phyloP scores from a whole-genome alignment of 768 basidiomycete species.

The Mycena galericulata region DNA sequence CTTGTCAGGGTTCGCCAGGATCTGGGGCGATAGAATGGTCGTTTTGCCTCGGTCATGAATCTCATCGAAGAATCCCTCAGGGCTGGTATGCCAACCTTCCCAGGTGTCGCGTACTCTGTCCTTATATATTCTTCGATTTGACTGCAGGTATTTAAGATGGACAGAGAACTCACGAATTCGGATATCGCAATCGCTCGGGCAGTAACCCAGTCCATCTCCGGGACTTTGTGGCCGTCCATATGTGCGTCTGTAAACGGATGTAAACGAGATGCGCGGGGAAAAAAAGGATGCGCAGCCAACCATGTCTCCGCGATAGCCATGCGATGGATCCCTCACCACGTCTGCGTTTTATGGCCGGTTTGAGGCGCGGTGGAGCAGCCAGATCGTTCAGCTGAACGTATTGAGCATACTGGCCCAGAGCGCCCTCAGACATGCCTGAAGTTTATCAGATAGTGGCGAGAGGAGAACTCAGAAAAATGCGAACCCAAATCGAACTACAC shows the following conservation, averaged over 20 bases:
- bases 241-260: not conserved
- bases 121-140: not conserved
- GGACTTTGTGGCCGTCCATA: conserved; percentile 5
- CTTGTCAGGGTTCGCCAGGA: conserved; percentile 5
- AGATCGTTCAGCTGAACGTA: not conserved
- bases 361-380: not conserved
- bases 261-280: too few relatives aligned
- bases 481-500: conserved; percentile 12
- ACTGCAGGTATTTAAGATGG: not conserved
- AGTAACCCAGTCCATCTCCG: conserved; percentile 15
- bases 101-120: conserved; percentile 5
- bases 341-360: conserved; percentile 3
- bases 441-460: not conserved
- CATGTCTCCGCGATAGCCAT: not conserved
- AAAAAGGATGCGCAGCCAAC: not conserved
- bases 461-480: not conserved
- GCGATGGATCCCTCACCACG: not conserved
- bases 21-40: conserved; percentile 1
- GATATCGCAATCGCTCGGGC: conserved; percentile 9
- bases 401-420: not conserved
- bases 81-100: conserved; percentile 12
- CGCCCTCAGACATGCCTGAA: not conserved
- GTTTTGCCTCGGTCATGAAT: conserved; percentile 1
- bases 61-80: conserved; percentile 6
- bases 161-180: not conserved